Evolutionary conservation across 2,329 filamentous ascomycete species (phyloP), one percentile per base, ranked within the genome.

Genomic region (Fusarium papillatum): DNA sequence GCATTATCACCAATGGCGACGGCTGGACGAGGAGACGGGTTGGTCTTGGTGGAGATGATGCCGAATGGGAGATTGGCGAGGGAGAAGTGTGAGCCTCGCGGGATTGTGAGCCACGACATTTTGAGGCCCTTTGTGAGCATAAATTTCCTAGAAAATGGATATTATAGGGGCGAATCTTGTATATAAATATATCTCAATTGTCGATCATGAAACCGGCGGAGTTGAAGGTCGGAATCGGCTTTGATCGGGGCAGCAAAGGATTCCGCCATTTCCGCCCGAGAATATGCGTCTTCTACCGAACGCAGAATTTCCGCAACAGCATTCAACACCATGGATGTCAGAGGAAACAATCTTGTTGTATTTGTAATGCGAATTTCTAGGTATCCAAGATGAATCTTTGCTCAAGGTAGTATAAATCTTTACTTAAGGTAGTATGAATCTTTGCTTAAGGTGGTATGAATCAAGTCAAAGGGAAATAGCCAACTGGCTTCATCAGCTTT

Each of bases 61-160:
- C 95, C 95, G 78, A 96, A 96, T 1, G 95, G 95, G 65, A 97
- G 93, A 82, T 96, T 96, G 76, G 92, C 90, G 64, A 96, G 85
- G 14, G 94, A 79, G 53, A 79, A 79, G 24, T 75, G 68, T 7
- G 64, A 82, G 36, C 78, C 81, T 10, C 81, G 78, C 10, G 80
- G 77, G 48, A 85, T 57, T 26, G 72, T 14, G 0, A 74, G 11
- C 72, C 72, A 74, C 26, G 72, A 74, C 72, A 74, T 74, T 41
- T 55, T 72, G 63, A 4, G 7, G 4, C 10, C 17, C 4, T 55
- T 31, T 5, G 6, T 31, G 3, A n/a, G 9, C 17, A 53, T 53
- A 4, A 7, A 8, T 13, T 31, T 13, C 7, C 6, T 14, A 17
- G 7, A 26, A 16, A 53, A 19, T 31, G 13, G 4, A 29, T 7